A percentile compares a stretch with the other conserved stretches of the same genome.
Evolutionary conservation across 2,329 filamentous ascomycete species (phyloP).

Genomic region (Pseudogymnoascus sp.): DNA sequence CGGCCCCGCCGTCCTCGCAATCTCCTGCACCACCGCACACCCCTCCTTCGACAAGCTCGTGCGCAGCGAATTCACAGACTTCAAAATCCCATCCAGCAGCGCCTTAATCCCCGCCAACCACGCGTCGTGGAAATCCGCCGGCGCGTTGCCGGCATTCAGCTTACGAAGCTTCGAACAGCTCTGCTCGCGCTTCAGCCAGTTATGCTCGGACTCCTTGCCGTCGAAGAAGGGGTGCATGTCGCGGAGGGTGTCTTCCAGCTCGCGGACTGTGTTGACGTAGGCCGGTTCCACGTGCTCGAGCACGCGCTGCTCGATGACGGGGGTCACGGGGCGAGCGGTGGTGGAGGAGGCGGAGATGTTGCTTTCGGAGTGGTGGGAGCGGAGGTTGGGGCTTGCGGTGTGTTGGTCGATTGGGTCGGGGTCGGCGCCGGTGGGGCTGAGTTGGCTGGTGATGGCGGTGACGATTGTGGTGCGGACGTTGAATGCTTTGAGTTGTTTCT

Average conservation of each 20-base stretch:
- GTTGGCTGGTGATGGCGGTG: constrained; percentile 66
- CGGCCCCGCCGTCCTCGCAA: constrained; percentile 66
- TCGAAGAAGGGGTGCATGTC: constrained; percentile 73
- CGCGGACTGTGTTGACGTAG: constrained; percentile 74
- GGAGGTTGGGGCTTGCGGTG: not conserved
- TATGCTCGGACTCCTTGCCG: constrained; percentile 80
- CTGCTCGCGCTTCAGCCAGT: constrained; percentile 84
- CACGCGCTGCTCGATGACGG: constrained; percentile 52
- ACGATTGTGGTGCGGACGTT: constrained; percentile 83
- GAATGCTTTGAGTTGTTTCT: constrained; percentile 73
- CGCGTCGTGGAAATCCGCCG: constrained; percentile 61
- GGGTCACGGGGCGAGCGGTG: constrained; percentile 45
- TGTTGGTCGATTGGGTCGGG: constrained; percentile 12
- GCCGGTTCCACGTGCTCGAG: constrained; percentile 64
- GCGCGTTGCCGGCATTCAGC: constrained; percentile 75
- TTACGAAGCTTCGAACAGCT: constrained; percentile 66
- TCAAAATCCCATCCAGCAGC: constrained; percentile 80
- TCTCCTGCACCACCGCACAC: constrained; percentile 74
- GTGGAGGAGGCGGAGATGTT: not conserved
- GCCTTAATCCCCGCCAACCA: constrained; percentile 64
- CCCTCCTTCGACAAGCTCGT: constrained; percentile 87
- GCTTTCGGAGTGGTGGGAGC: not conserved
- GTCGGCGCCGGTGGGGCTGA: constrained; percentile 43
- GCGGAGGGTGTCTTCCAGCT: constrained; percentile 79
- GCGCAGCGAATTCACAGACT: constrained; percentile 71